These are phyloP conservation scores for Arthromyces matolae DNA, from an alignment of 768 basidiomycete genomes.

Conservation along the genomic window DNA sequence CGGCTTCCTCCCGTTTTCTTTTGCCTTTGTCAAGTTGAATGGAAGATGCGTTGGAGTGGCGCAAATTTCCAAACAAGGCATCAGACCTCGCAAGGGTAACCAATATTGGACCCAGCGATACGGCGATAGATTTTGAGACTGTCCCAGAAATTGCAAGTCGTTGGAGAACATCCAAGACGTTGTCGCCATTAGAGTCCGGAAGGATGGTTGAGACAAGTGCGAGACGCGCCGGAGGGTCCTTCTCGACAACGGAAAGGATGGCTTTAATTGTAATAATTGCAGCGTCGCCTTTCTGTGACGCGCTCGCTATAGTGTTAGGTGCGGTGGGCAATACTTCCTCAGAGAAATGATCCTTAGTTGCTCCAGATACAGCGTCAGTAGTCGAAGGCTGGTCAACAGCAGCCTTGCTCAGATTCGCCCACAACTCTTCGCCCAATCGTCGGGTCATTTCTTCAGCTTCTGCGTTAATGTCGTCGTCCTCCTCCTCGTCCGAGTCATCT, in stretches of 20 bases:
- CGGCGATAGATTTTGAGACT: conserved; percentile 51
- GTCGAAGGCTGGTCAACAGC: conserved; percentile 35
- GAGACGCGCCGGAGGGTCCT: conserved; percentile 52
- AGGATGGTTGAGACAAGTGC: conserved; percentile 51
- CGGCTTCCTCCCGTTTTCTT: conserved; percentile 62
- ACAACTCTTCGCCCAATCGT: conserved; percentile 69
- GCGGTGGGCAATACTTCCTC: no score
- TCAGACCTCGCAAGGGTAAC: conserved; percentile 65
- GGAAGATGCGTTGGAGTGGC: conserved; percentile 59
- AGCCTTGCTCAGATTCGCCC: conserved; percentile 71
- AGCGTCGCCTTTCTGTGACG: conserved; percentile 49
- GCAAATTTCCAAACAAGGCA: conserved; percentile 58
- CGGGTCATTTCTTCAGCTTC: conserved; percentile 75
- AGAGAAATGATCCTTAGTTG: conserved; percentile 3
- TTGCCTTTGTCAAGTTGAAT: conserved; percentile 70
- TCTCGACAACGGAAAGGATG: conserved; percentile 55
- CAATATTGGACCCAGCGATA: conserved; percentile 57
- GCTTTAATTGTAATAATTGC: conserved; percentile 61
- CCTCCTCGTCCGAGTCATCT: conserved; percentile 47
- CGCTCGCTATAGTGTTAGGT: conserved; percentile 8
- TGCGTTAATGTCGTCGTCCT: conserved; percentile 59
- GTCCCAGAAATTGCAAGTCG: conserved; percentile 42
- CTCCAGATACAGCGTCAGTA: conserved; percentile 7
- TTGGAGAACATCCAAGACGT: conserved; percentile 53
- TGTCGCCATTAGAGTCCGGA: conserved; percentile 43